Evolutionary conservation across 139 green algal genomes (phyloP).

Genomic region (Micromonas commoda): DNA sequence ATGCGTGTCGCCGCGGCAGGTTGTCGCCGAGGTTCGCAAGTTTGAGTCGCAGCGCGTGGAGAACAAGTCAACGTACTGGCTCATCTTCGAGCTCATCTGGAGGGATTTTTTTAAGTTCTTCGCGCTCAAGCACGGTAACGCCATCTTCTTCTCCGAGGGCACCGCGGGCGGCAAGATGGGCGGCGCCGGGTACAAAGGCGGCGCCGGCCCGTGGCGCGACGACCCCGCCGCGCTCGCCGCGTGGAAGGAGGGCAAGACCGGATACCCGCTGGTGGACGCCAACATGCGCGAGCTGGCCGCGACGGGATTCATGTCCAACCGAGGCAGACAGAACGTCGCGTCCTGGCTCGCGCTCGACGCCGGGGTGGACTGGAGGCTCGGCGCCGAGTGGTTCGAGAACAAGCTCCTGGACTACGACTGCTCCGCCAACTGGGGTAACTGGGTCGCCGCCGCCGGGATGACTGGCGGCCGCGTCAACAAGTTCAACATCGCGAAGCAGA

Average conservation of each 20-base stretch:
- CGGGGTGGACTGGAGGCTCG: constrained; percentile 82
- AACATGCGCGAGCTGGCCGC: constrained; percentile 91
- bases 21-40: constrained; percentile 66
- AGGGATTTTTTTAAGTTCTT: constrained; percentile 91
- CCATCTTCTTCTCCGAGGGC: constrained; percentile 69
- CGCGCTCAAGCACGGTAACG: constrained; percentile 76
- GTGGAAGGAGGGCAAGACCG: constrained; percentile 78
- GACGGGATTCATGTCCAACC: constrained; percentile 94
- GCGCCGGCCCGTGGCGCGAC: not conserved
- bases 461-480: constrained; percentile 75
- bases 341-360: constrained; percentile 78
- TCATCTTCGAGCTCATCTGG: constrained; percentile 88
- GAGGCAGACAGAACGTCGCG: constrained; percentile 86
- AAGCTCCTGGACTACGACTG: constrained; percentile 85
- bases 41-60: constrained; percentile 71
- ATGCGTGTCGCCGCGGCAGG: constrained; percentile 75
- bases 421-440: constrained; percentile 88
- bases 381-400: constrained; percentile 80
- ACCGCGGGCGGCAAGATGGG: not conserved
- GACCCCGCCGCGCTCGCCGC: constrained; percentile 32
- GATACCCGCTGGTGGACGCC: constrained; percentile 90
- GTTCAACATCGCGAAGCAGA: constrained; percentile 92
- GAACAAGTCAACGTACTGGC: constrained; percentile 94
- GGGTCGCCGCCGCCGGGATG: constrained; percentile 44
- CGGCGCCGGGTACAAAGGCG: not conserved